Evolutionary conservation across 139 green algal genomes (phyloP).

Genomic region (Astrephomene gubernaculifera): DNA sequence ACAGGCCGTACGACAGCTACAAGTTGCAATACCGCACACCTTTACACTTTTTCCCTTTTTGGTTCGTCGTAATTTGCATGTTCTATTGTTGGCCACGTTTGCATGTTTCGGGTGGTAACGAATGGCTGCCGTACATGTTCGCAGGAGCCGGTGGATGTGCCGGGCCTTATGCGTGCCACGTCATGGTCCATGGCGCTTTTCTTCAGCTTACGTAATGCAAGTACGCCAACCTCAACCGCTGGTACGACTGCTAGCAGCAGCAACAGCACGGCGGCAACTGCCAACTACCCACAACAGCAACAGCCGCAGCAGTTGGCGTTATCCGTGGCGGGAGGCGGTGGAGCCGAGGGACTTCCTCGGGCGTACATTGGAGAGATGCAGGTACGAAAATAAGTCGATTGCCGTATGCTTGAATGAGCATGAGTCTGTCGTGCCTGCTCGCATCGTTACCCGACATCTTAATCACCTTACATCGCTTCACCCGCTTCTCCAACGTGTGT

Average conservation of each 20-base stretch:
- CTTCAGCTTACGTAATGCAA: too few species aligned
- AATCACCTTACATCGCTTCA: too few species aligned
- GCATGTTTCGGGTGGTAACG: neutral
- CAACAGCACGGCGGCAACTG: neutral
- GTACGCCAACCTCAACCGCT: too few species aligned
- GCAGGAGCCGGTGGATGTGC: constrained; percentile 65
- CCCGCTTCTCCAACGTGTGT: neutral
- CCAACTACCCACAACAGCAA: neutral
- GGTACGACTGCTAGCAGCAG: too few species aligned
- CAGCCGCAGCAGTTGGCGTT: neutral
- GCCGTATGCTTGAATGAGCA: too few species aligned
- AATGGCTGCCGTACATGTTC: neutral
- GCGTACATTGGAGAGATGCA: constrained; percentile 59
- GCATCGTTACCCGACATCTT: too few species aligned
- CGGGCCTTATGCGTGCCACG: constrained; percentile 46
- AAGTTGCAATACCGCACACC: too few species aligned
- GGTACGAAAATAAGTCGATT: too few species aligned
- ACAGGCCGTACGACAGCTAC: neutral
- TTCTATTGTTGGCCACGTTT: neutral
- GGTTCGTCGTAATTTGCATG: neutral
- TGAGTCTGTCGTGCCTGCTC: too few species aligned
- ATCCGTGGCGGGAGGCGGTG: neutral
- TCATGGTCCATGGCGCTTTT: constrained; percentile 50
- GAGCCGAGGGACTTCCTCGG: constrained; percentile 25
- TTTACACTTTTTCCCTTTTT: neutral